Conservation (phyloP, 768 basidiomycete genomes). For the Ephemerocybe angulata region DNA sequence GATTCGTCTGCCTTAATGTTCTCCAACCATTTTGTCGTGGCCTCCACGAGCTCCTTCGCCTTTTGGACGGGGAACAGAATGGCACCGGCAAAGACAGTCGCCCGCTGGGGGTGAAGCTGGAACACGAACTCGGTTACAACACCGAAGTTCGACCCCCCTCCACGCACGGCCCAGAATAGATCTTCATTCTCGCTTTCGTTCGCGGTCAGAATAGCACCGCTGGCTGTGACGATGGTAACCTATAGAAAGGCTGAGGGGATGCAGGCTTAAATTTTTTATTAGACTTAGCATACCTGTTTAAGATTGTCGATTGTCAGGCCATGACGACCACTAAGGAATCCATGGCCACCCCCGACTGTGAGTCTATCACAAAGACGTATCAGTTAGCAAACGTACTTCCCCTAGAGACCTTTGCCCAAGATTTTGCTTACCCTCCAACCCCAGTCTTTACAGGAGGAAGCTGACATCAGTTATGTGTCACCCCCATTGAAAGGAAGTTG, state of each 20-base stretch:
- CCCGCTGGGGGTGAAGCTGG: constrained; percentile 44
- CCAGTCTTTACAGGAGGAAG: constrained; percentile 35
- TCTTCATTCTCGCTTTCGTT: constrained; percentile 38
- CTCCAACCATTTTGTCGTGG: constrained; percentile 34
- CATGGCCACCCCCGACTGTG: constrained; percentile 52
- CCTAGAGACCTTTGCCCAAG: background rate
- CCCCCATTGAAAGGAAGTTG: background rate
- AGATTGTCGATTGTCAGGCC: constrained; percentile 50
- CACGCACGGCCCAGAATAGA: constrained; percentile 50
- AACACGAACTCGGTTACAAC: constrained; percentile 52
- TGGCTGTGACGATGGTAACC: constrained; percentile 44
- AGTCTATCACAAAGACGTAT: constrained; percentile 28
- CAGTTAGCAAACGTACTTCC: background rate
- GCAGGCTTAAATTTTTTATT: background rate
- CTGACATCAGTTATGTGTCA: constrained; percentile 12
- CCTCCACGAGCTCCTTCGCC: constrained; percentile 26
- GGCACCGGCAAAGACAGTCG: constrained; percentile 42
- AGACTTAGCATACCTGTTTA: constrained; percentile 23
- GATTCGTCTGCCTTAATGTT: constrained; percentile 35
- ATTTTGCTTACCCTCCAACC: constrained; percentile 40
- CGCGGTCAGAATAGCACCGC: constrained; percentile 37
- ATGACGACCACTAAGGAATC: constrained; percentile 43
- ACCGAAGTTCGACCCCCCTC: constrained; percentile 53
- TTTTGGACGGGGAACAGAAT: constrained; percentile 31
- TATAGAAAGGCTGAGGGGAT: constrained; percentile 13